These are phyloP conservation scores for Begonia fuchsioides DNA, from an alignment of 306 rosid species.

Conservation along the genomic window DNA sequence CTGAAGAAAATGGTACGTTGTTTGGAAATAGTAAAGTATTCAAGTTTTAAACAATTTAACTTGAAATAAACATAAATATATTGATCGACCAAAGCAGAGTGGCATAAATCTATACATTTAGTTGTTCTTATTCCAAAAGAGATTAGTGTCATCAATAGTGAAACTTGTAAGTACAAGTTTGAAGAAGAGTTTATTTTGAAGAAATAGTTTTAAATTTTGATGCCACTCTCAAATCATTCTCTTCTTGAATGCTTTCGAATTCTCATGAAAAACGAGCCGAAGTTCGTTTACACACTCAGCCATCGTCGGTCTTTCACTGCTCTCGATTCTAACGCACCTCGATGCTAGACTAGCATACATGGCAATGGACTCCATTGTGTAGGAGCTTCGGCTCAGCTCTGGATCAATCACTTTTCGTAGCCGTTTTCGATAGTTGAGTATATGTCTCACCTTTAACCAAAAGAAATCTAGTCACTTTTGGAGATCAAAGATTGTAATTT, in stretches of 20 bases:
- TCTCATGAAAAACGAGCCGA: slow-evolving; percentile 51
- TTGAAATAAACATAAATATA: too few species aligned
- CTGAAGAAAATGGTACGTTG: too few species aligned
- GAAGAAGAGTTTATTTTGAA: too few species aligned
- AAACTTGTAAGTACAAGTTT: too few species aligned
- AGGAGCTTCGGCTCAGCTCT: slow-evolving; percentile 59
- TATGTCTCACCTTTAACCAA: slow-evolving; percentile 51
- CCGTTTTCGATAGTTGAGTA: slow-evolving; percentile 66
- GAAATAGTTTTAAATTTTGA: too few species aligned
- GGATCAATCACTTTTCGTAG: slow-evolving; percentile 76
- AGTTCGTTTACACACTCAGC: slow-evolving; percentile 69
- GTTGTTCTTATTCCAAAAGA: too few species aligned
- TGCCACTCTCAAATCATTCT: background rate
- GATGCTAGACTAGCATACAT: slow-evolving; percentile 94
- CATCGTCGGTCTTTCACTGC: slow-evolving; percentile 78
- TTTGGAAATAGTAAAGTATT: too few species aligned
- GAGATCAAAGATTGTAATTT: background rate
- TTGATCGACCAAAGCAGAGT: too few species aligned
- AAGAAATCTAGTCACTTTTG: background rate
- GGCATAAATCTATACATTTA: too few species aligned
- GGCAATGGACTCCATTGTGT: slow-evolving; percentile 61
- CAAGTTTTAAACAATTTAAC: too few species aligned
- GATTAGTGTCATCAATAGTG: too few species aligned
- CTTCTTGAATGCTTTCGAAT: slow-evolving; percentile 54
- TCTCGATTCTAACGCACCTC: slow-evolving; percentile 64